These are phyloP conservation scores for Pterocarpus macrocarpus DNA, from an alignment of 306 rosid genomes.

Conservation along the genomic window DNA sequence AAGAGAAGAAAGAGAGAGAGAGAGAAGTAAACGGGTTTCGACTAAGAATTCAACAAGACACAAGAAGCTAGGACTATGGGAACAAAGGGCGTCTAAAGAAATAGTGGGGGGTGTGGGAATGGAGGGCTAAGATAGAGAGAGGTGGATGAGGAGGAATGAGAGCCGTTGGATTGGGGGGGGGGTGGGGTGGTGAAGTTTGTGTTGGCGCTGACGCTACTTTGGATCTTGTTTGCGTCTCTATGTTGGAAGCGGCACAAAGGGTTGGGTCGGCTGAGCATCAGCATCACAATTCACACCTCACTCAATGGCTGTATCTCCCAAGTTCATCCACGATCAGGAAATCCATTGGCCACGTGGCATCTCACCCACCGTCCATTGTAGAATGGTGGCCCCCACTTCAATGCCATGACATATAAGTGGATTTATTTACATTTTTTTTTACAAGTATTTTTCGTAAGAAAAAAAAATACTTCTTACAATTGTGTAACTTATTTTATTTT, in stretches of 20 bases:
- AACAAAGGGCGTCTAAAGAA: constrained; percentile 57
- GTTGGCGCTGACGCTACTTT: constrained; percentile 75
- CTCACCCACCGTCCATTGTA: not conserved
- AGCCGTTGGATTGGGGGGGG: constrained; percentile 61
- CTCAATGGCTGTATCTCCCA: constrained; percentile 50
- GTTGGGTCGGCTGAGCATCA: constrained; percentile 81
- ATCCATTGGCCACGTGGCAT: constrained; percentile 50
- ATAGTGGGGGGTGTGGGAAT: not conserved
- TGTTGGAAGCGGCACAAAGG: constrained; percentile 61
- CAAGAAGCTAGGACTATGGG: constrained; percentile 56
- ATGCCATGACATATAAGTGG: not conserved
- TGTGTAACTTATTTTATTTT: no score
- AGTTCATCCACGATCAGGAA: constrained; percentile 49
- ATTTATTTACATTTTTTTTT: not conserved
- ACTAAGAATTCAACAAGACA: constrained; percentile 69
- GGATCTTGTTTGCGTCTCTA: constrained; percentile 83
- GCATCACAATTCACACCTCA: constrained; percentile 34
- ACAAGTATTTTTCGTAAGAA: no score
- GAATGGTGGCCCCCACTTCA: constrained; percentile 34
- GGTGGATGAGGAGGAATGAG: constrained; percentile 52
- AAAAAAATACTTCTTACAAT: no score
- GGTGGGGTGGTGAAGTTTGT: constrained; percentile 50
- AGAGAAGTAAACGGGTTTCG: constrained; percentile 57
- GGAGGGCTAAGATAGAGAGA: constrained; percentile 67
- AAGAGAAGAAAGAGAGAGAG: constrained; percentile 43